phyloP scores from a whole-genome alignment of 108 stramenopile genomes.

The Conticribra guillardii region DNA sequence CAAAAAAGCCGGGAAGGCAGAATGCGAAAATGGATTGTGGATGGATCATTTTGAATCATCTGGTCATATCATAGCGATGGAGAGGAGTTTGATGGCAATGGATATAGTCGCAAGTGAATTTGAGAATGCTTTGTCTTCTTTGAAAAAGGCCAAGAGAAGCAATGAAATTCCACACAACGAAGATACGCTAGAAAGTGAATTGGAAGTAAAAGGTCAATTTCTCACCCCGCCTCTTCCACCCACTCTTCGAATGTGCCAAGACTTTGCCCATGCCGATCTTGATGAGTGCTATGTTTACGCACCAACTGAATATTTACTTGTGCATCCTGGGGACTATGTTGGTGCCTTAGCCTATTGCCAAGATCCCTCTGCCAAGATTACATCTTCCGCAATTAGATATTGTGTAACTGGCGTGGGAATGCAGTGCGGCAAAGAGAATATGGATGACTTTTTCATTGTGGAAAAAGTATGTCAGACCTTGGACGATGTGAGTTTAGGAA shows the following conservation, averaged over 20 bases:
- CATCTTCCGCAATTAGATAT: not conserved
- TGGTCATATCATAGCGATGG: slow-evolving; percentile 24
- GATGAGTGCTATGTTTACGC: slow-evolving; percentile 24
- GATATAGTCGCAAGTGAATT: slow-evolving; percentile 15
- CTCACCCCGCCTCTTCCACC: slow-evolving; percentile 6
- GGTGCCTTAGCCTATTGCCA: slow-evolving; percentile 24
- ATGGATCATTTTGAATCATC: slow-evolving; percentile 38
- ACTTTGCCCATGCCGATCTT: not conserved
- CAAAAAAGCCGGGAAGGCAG: not conserved
- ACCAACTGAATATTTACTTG: slow-evolving; percentile 38
- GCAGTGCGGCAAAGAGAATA: slow-evolving; percentile 37
- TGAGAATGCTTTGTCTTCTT: not conserved
- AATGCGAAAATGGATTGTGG: slow-evolving; percentile 39
- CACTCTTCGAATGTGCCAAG: slow-evolving; percentile 19
- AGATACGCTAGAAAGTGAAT: too few relatives aligned
- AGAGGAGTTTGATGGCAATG: slow-evolving; percentile 21
- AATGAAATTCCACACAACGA: too few relatives aligned
- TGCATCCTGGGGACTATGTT: slow-evolving; percentile 31
- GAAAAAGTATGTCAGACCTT: slow-evolving; percentile 30
- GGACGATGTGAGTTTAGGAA: slow-evolving; percentile 3
- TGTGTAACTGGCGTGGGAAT: slow-evolving; percentile 24
- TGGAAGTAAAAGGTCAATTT: not conserved
- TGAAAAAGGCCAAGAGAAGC: not conserved
- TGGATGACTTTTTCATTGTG: slow-evolving; percentile 19
- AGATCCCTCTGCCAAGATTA: slow-evolving; percentile 22